These are phyloP conservation scores for Piloderma croceum DNA, from an alignment of 768 basidiomycete genomes.

Conservation along the genomic window DNA sequence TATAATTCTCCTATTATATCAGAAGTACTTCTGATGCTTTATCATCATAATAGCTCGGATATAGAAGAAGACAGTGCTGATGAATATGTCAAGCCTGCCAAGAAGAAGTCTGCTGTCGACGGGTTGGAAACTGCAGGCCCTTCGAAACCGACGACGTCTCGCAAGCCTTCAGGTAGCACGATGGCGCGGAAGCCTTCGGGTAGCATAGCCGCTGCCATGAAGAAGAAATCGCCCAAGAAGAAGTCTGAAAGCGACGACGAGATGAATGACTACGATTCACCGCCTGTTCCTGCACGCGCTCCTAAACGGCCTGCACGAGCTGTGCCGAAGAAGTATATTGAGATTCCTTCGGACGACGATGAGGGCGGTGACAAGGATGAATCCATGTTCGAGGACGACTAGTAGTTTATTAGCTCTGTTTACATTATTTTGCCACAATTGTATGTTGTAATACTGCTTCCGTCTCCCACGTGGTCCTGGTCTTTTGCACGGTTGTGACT, in stretches of 20 bases:
- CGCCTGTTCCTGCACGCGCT: conserved; percentile 36
- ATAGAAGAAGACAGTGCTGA: conserved; percentile 38
- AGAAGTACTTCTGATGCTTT: background rate
- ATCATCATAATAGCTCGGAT: conserved; percentile 23
- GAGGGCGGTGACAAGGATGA: conserved; percentile 39
- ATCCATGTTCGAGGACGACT: conserved; percentile 44
- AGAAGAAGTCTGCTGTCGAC: conserved; percentile 62
- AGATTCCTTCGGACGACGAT: conserved; percentile 48
- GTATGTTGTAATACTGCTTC: too few relatives aligned
- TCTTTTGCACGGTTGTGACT: too few relatives aligned
- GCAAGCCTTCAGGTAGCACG: too few relatives aligned
- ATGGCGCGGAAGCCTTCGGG: conserved; percentile 47
- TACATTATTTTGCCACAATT: background rate
- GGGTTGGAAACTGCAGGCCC: conserved; percentile 33
- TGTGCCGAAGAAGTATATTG: conserved; percentile 57
- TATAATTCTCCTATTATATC: conserved; percentile 13
- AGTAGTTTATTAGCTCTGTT: conserved; percentile 12
- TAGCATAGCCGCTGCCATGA: conserved; percentile 54
- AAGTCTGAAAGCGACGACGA: conserved; percentile 34
- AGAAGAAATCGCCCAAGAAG: conserved; percentile 46
- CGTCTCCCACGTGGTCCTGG: too few relatives aligned
- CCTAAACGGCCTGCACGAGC: conserved; percentile 46
- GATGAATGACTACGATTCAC: conserved; percentile 38
- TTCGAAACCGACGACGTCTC: conserved; percentile 35
- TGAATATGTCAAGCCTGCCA: conserved; percentile 37